Conservation (phyloP, 176 grass and related monocot genomes). For the Puccinellia tenuiflora region DNA sequence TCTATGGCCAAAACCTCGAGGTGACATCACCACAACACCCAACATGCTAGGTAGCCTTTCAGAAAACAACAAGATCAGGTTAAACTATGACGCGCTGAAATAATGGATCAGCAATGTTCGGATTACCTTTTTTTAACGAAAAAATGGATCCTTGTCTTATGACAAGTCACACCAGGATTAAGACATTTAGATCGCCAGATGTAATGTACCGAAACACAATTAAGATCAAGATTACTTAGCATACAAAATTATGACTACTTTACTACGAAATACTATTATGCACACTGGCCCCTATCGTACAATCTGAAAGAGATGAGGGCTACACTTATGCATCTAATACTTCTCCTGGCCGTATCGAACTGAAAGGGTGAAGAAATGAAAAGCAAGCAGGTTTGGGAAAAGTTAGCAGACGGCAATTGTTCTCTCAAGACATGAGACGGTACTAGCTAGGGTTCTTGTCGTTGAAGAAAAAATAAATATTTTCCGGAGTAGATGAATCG, state of each 20-base stretch:
- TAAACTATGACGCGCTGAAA: constrained; percentile 5
- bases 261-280: not conserved
- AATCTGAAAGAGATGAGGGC: not conserved
- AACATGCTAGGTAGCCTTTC: constrained; percentile 20
- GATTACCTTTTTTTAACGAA: not conserved
- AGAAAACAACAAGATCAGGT: constrained; percentile 28
- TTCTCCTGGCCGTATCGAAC: not conserved
- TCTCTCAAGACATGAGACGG: constrained; percentile 14
- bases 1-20: constrained; percentile 2
- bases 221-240: not conserved
- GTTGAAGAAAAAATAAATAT: not conserved
- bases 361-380: constrained; percentile 7
- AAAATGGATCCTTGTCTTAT: constrained; percentile 19
- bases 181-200: not conserved
- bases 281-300: not conserved
- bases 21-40: constrained; percentile 22
- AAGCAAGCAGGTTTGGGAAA: constrained; percentile 12
- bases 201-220: not conserved
- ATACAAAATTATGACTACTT: not conserved
- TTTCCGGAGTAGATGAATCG: not conserved
- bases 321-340: not conserved
- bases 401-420: constrained; percentile 21
- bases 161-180: constrained; percentile 9
- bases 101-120: constrained; percentile 6
- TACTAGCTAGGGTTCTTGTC: not conserved